Evolutionary conservation across 768 basidiomycete genomes (phyloP).

Genomic region (Mycena maculata): DNA sequence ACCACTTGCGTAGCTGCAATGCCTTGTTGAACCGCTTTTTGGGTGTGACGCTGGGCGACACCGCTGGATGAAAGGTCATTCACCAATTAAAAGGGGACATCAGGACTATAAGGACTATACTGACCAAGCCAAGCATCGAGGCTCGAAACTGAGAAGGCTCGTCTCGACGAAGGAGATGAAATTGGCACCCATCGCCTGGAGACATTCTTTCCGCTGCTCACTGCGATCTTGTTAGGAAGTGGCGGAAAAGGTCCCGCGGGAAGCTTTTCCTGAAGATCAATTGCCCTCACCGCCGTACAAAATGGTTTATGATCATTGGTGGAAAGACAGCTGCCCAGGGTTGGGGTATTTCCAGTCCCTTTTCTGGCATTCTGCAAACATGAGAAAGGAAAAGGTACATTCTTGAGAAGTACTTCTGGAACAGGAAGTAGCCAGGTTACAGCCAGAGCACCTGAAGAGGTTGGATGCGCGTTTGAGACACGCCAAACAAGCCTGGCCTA

Average conservation of each 20-base stretch:
- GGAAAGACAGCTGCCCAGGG: neutral
- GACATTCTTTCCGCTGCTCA: conserved; percentile 2
- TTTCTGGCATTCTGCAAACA: conserved; percentile 10
- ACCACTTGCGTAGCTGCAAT: neutral
- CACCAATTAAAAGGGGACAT: neutral
- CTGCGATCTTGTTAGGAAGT: neutral
- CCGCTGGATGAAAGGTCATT: neutral
- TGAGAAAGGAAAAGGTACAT: neutral
- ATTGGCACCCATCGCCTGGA: neutral
- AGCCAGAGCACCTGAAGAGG: conserved; percentile 1
- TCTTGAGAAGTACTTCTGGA: neutral
- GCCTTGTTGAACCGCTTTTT: neutral
- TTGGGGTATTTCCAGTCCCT: conserved; percentile 17
- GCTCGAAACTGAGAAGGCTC: conserved; percentile 8
- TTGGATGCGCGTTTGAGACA: conserved; percentile 1
- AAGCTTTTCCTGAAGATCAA: neutral
- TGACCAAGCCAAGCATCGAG: conserved; percentile 14
- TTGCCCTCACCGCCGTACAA: conserved; percentile 3
- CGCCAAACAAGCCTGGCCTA: conserved; percentile 8
- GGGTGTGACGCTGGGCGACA: conserved; percentile 8
- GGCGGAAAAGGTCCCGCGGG: conserved; percentile 11
- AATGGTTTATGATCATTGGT: conserved; percentile 15
- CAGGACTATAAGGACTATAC: too few species aligned
- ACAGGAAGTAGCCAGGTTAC: conserved; percentile 4
- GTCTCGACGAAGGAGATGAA: conserved; percentile 12